These are phyloP conservation scores for Plasmodium coatneyi DNA, from an alignment of 169 alveolate genomes.

Conservation along the genomic window DNA sequence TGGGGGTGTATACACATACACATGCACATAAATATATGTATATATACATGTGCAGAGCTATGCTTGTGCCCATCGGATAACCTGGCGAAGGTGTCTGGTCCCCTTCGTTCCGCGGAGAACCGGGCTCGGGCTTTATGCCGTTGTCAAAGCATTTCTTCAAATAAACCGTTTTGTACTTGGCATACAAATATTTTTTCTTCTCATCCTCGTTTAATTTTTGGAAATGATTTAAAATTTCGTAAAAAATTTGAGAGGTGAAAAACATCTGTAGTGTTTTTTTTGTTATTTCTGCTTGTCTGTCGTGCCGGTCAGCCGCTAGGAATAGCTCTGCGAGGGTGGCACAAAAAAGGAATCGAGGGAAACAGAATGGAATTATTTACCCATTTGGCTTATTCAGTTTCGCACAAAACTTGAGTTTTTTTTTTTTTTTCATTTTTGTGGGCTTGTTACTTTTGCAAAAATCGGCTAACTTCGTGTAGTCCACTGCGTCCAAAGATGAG, in stretches of 20 bases:
- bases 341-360: background rate
- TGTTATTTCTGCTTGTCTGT: conserved; percentile 39
- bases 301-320: conserved; percentile 64
- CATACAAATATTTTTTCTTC: conserved; percentile 66
- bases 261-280: conserved; percentile 69
- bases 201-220: conserved; percentile 40
- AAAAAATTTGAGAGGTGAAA: conserved; percentile 72
- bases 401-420: background rate
- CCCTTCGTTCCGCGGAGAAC: conserved; percentile 23
- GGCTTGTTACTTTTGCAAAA: conserved; percentile 59
- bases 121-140: conserved; percentile 56
- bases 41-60: background rate
- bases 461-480: conserved; percentile 32
- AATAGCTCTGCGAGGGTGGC: conserved; percentile 18
- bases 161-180: conserved; percentile 73
- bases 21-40: background rate
- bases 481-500: conserved; percentile 29
- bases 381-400: background rate
- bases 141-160: conserved; percentile 71
- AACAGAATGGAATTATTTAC: background rate
- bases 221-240: conserved; percentile 73
- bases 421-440: background rate
- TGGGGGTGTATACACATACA: background rate
- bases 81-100: conserved; percentile 24
- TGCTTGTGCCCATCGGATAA: background rate